Evolutionary conservation across 1,284 basidiomycete genomes (phyloP), one percentile per base, ranked within the genome.

Genomic region (Puccinia hordei): DNA sequence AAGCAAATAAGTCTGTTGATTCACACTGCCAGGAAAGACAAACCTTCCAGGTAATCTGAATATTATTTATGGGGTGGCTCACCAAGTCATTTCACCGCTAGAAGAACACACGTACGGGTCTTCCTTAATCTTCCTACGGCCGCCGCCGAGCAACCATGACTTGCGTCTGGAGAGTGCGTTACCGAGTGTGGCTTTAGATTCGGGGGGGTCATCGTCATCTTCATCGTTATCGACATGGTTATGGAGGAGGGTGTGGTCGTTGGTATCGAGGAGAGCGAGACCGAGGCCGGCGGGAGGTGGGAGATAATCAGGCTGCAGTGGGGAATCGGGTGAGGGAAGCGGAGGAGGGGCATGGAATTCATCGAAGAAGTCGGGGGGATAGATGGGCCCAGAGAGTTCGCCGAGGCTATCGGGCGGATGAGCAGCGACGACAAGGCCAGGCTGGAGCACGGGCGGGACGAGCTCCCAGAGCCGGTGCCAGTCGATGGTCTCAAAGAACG

Each of bases 401-500:
- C 44, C 63, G 41, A 35, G 33, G 19, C 15, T 35, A 10, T 46
- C 41, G 63, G 63, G 19, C 3, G 63, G 63, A 8, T 17, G 46
- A 27, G n/a, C 30, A 41, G 30, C 49, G 68, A 71, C 30, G 46
- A 61, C 33, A 35, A 74, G 55, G 19, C 88, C 88, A 0, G 88
- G 87, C 19, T 83, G 81, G 61, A 88, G 86, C 5, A 81, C 61
- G 0, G 87, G 87, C 9, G 86, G 86, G 5, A 85, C 83, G 22
- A 83, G 81, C 0, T 89, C 90, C 94, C 94, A 97, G 3, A 97
- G 87, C 0, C 88, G 89, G 6, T 87, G 85, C 90, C 92, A 97
- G 81, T 90, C 88, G 74, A 93, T 88, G n/a, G 41, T 8, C 44
- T 0, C 41, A 53, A 76, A 76, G 33, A 76, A 65, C 12, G 35